phyloP scores from a whole-genome alignment of 2,329 filamentous ascomycete species.

The Aureobasidium uvarum region DNA sequence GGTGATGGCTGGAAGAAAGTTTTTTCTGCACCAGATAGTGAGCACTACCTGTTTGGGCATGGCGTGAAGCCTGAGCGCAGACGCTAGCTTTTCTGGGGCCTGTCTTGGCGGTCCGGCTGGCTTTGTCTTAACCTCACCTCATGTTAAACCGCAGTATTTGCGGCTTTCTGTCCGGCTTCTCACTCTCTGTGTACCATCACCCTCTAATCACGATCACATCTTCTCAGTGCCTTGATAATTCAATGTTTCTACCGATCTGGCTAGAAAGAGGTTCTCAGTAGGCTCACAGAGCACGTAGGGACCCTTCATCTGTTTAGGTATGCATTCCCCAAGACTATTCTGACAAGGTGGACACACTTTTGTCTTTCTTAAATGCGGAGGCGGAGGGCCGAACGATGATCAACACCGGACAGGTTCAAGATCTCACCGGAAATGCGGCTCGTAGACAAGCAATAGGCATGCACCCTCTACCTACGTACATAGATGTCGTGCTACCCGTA shows the following conservation, averaged over 20 bases:
- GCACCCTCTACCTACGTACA: constrained; percentile 1
- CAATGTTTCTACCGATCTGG: no score
- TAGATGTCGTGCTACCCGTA: constrained; percentile 20
- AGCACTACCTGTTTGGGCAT: background rate
- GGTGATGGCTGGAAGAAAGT: background rate
- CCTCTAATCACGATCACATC: background rate
- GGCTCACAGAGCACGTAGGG: background rate
- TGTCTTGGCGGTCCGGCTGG: background rate
- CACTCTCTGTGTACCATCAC: no score
- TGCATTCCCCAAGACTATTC: background rate
- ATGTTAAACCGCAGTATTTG: constrained; percentile 15
- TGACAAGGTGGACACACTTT: background rate
- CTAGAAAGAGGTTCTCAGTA: background rate
- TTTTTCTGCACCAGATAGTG: background rate
- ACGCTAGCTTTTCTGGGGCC: background rate
- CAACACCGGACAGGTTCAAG: constrained; percentile 2
- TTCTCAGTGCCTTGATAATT: background rate
- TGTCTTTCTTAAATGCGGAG: constrained; percentile 22
- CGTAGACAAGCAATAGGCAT: constrained; percentile 12
- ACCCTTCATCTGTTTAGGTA: background rate
- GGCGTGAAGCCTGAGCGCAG: background rate
- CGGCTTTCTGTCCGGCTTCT: background rate
- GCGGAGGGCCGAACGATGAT: constrained; percentile 24
- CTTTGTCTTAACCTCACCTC: constrained; percentile 3
- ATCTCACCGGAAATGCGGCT: constrained; percentile 24